Conservation (phyloP, 2,329 filamentous ascomycete species). For the Neurospora sp. region DNA sequence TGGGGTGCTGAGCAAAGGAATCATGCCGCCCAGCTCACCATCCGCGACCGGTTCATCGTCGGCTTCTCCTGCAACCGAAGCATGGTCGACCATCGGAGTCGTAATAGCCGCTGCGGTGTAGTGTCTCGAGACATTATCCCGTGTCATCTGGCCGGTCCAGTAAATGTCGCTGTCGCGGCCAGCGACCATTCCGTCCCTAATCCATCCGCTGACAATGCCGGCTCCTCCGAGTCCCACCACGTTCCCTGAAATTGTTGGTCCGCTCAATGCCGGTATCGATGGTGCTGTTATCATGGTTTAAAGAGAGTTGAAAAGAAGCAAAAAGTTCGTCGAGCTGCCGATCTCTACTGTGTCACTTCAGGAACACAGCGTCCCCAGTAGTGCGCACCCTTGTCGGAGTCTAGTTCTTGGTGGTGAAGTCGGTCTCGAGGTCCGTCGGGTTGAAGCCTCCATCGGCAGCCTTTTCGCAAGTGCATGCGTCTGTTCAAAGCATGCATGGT, state of each 20-base stretch:
- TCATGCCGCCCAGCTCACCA: not conserved
- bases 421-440: conserved; percentile 59
- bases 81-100: not conserved
- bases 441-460: conserved; percentile 51
- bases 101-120: not conserved
- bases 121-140: not conserved
- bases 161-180: not conserved
- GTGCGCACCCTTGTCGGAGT: not conserved
- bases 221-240: not conserved
- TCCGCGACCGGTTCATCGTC: not conserved
- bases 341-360: not conserved
- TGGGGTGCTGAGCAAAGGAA: not conserved
- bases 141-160: not conserved
- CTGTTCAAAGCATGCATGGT: conserved; percentile 25
- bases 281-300: not conserved
- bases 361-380: not conserved
- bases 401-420: conserved; percentile 68
- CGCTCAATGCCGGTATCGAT: not conserved
- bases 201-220: not conserved
- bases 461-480: conserved; percentile 77
- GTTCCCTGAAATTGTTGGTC: not conserved
- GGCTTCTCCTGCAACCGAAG: not conserved
- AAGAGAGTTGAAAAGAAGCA: not conserved
- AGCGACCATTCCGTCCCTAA: not conserved
- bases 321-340: conserved; percentile 4